These are phyloP conservation scores for Phytophthora tentaculata DNA, from an alignment of 352 stramenopile genomes.

Conservation along the genomic window DNA sequence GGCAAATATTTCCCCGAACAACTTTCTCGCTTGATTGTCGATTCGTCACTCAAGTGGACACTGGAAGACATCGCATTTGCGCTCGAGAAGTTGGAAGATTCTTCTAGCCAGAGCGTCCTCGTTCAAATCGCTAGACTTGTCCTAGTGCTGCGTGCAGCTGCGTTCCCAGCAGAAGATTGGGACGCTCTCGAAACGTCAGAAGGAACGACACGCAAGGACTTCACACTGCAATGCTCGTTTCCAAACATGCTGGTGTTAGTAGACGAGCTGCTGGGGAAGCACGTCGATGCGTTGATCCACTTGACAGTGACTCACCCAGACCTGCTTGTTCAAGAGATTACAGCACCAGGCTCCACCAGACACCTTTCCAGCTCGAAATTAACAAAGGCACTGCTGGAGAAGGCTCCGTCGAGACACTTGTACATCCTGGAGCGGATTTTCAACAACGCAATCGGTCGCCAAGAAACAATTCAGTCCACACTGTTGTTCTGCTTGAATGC, in stretches of 20 bases:
- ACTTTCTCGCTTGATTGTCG: slow-evolving; percentile 71
- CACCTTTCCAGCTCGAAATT: slow-evolving; percentile 52
- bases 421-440: slow-evolving; percentile 71
- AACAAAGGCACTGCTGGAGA: slow-evolving; percentile 48
- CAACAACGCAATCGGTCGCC: slow-evolving; percentile 48
- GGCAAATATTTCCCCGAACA: slow-evolving; percentile 78
- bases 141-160: slow-evolving; percentile 55
- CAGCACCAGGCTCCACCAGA: slow-evolving; percentile 2
- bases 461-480: slow-evolving; percentile 59
- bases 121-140: slow-evolving; percentile 74
- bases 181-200: slow-evolving; percentile 22
- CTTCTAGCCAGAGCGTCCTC: slow-evolving; percentile 52
- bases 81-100: slow-evolving; percentile 58
- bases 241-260: slow-evolving; percentile 45
- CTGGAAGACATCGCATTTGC: slow-evolving; percentile 74
- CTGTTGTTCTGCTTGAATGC: slow-evolving; percentile 63
- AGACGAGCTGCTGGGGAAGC: slow-evolving; percentile 47
- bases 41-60: slow-evolving; percentile 76
- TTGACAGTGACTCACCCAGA: slow-evolving; percentile 69
- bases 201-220: slow-evolving; percentile 10
- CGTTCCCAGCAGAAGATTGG: slow-evolving; percentile 40
- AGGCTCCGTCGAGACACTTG: slow-evolving; percentile 50
- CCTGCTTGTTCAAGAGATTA: slow-evolving; percentile 49
- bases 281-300: slow-evolving; percentile 56
- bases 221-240: slow-evolving; percentile 41